phyloP scores from a whole-genome alignment of 2,329 filamentous ascomycete genomes.

The Aspergillus jensenii region DNA sequence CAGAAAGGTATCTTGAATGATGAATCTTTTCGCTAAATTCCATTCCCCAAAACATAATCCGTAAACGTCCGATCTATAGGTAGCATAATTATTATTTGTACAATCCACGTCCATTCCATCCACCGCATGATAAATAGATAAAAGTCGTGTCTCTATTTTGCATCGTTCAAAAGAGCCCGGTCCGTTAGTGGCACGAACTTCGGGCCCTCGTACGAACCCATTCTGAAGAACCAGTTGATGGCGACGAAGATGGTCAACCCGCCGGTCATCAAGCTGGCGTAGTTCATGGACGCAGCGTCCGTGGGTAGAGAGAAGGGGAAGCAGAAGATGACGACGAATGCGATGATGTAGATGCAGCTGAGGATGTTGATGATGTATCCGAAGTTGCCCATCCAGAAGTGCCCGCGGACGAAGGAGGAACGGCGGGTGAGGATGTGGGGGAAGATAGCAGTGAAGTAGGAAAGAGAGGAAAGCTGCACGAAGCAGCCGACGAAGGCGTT shows the following conservation, averaged over 20 bases:
- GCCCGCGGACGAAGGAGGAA: slow-evolving; percentile 52
- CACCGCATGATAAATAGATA: background rate
- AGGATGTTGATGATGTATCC: slow-evolving; percentile 52
- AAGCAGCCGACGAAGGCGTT: slow-evolving; percentile 59
- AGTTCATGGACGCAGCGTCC: slow-evolving; percentile 53
- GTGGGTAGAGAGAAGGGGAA: slow-evolving; percentile 54
- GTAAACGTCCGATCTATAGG: background rate
- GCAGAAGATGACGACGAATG: slow-evolving; percentile 61
- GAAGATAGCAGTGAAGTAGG: slow-evolving; percentile 55
- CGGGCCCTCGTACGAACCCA: slow-evolving; percentile 36
- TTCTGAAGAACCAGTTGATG: slow-evolving; percentile 45
- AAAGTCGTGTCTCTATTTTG: slow-evolving; percentile 6
- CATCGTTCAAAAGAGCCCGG: slow-evolving; percentile 32
- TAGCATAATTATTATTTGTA: background rate
- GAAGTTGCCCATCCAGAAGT: slow-evolving; percentile 55
- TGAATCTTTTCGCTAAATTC: background rate
- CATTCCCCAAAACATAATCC: background rate
- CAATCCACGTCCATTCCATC: background rate
- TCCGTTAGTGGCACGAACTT: slow-evolving; percentile 37
- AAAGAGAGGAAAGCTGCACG: slow-evolving; percentile 57
- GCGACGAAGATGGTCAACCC: slow-evolving; percentile 52
- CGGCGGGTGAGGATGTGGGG: slow-evolving; percentile 54
- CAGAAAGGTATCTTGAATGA: background rate
- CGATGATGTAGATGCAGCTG: slow-evolving; percentile 53
- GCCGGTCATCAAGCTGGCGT: slow-evolving; percentile 53